Evolutionary conservation across 768 basidiomycete species (phyloP).

Genomic region (Plicaturopsis crispa): DNA sequence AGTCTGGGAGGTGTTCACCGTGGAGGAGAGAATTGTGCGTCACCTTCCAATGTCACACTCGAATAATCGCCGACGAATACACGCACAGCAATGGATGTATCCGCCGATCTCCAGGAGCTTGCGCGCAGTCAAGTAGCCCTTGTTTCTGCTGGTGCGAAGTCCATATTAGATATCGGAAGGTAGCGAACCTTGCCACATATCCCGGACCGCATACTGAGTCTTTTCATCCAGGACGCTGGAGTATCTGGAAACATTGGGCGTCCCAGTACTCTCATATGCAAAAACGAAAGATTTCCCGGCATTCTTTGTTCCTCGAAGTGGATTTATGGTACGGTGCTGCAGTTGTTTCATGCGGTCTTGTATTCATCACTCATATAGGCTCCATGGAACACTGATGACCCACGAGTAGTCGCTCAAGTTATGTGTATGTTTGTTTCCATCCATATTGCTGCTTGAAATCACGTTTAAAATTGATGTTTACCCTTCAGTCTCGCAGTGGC

Average conservation of each 20-base stretch:
- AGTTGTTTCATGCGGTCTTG: not conserved
- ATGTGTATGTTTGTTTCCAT: conserved; percentile 52
- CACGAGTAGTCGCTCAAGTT: conserved; percentile 61
- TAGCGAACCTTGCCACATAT: conserved; percentile 14
- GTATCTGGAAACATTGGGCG: conserved; percentile 93
- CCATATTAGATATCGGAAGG: conserved; percentile 89
- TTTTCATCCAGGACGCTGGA: conserved; percentile 57
- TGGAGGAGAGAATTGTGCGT: conserved; percentile 59
- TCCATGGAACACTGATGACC: conserved; percentile 68
- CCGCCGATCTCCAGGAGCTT: conserved; percentile 89
- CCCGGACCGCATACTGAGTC: not conserved
- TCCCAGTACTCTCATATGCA: conserved; percentile 80
- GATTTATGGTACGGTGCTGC: conserved; percentile 51
- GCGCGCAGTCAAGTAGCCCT: conserved; percentile 85
- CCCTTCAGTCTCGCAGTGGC: conserved; percentile 54
- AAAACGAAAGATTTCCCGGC: conserved; percentile 83
- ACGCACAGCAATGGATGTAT: conserved; percentile 79
- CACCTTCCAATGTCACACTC: not conserved
- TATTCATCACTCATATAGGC: conserved; percentile 34
- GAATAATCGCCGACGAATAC: not conserved
- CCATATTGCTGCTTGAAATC: conserved; percentile 1
- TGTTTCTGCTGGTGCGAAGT: conserved; percentile 91
- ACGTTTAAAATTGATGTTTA: conserved; percentile 1
- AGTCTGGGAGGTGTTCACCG: conserved; percentile 84
- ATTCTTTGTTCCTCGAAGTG: conserved; percentile 83